Base-by-base conservation (phyloP, 257 asterid species). In the Fraxinus anomala region DNA sequence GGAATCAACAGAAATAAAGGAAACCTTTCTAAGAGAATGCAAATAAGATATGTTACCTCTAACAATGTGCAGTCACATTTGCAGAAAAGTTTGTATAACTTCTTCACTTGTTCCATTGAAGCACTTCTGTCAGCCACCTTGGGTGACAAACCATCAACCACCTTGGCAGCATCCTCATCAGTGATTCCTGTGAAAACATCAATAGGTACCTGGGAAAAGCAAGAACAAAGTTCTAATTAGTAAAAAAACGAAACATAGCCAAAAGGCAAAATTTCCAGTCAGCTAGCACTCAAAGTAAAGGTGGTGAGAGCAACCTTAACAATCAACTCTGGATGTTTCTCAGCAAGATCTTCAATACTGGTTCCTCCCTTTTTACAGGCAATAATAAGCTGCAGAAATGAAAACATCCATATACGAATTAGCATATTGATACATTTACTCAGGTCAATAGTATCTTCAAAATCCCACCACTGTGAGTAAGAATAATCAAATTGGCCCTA, bases 281-380 rank as follows among this genome's bases (percentile, higher is more conserved):
- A 71, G 76, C 61, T 63, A 63, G 36, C 23, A 59, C 44, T 73
- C 78, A 63, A 54, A 80, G 36, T 69, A 70, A 67, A 19, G 8
- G 73, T 73, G 79, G 30, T 72, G 68, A 72, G 74, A 63, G 73
- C 24, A 69, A 92, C 99, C 99, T 96, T 96, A 54, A 92, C 83
- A 72, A 96, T 96, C 92, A 90, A 87, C 76, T 93, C 99, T 3
- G 99, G 99, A 76, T 93, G 97, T 85, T 91, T 82, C 87, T 96
- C 98, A 10, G 99, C 99, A 66, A 96, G 96, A 88, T 96, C 99
- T 86, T 96, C 99, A 24, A 96, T 96, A 82, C 99, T 96, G 54
- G 99, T 96, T 86, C 99, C 99, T 73, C 99, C 99, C 86, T 91
- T 92, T 74, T 90, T 84, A 56, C 99, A 96, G 79, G 99, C 93